Evolutionary conservation across 139 green algal species (phyloP), one percentile per base, ranked within the genome.

Genomic region (Chloropicon primus): DNA sequence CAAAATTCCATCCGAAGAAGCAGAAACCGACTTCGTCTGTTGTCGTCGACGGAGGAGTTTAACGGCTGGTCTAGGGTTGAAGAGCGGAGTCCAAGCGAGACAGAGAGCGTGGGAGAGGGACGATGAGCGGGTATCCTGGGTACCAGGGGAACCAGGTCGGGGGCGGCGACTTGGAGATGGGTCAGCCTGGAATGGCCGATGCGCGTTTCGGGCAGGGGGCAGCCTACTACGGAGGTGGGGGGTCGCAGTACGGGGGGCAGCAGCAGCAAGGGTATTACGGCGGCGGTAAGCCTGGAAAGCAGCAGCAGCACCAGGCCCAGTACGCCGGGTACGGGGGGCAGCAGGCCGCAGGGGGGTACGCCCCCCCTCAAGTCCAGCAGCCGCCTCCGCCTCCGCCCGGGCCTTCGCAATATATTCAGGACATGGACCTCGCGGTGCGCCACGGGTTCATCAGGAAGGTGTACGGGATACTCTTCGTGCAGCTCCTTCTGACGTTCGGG

Each of bases 371-470:
- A 17, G 41, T 62, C 41, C 41, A 62, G 41, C 41, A 62, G 41
- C 41, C 41, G 5, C 41, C 41, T 62, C 41, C 41, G 10, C 41
- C 41, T 5, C 41, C 41, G 17, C 41, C 41, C 41, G 41, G 41
- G 5, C 41, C 41, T 17, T 62, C 41, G 41, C 41, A 62, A 17
- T 62, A 62, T 17, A 62, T 62, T 17, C 10, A 5, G 17, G 41
- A 62, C 17, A 62, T 62, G 41, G 41, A 62, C 41, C 41, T n/a
- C 5, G 41, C 41, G 41, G 81, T 91, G 22, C 80, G 87, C 22
- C 79, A 81, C 17, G 84, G 78, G 17, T 91, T 91, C 28, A 76
- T 89, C 10, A 75, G 87, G 26, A 91, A 91, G 74, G 87, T 89
- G 53, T 21, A 54, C 73, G 76, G 1, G 24, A 82, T 90, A 1